These are phyloP conservation scores for Thelonectria blattea DNA, from an alignment of 2,329 filamentous ascomycete genomes.

Conservation along the genomic window DNA sequence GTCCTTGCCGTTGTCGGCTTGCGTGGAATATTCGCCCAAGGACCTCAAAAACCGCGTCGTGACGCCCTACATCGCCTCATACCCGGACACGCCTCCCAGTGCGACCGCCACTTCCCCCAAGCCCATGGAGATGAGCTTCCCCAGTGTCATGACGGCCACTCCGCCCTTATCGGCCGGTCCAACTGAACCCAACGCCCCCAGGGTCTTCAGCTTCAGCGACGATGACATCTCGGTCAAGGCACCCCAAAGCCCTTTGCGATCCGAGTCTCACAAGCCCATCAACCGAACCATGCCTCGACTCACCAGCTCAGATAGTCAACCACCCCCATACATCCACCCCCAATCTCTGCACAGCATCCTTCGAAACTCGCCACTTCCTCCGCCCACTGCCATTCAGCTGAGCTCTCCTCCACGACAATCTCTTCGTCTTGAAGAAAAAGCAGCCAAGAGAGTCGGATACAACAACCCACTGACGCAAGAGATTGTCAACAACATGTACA, in stretches of 20 bases:
- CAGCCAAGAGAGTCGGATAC: constrained; percentile 64
- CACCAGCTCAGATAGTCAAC: constrained; percentile 35
- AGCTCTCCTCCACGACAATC: constrained; percentile 61
- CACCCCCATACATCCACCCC: constrained; percentile 63
- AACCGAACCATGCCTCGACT: constrained; percentile 22
- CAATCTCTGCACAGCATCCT: constrained; percentile 67
- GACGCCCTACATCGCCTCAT: constrained; percentile 53
- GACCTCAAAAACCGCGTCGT: constrained; percentile 44
- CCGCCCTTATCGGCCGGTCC: constrained; percentile 62
- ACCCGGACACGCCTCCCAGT: constrained; percentile 61
- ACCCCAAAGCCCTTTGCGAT: constrained; percentile 11
- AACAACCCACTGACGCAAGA: constrained; percentile 68
- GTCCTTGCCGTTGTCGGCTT: constrained; percentile 41
- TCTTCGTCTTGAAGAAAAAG: constrained; percentile 59
- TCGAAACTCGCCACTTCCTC: constrained; percentile 68
- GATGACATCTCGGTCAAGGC: constrained; percentile 39
- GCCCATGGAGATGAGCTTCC: constrained; percentile 54
- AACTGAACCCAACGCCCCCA: constrained; percentile 49
- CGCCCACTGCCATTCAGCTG: constrained; percentile 56
- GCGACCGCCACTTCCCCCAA: constrained; percentile 57
- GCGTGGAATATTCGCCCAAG: constrained; percentile 36
- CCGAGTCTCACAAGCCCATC: constrained; percentile 25
- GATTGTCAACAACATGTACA: constrained; percentile 67
- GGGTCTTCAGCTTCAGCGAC: constrained; percentile 55
- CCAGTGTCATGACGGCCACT: constrained; percentile 65